Base-by-base conservation (phyloP, 768 basidiomycete genomes). In the Tricholoma hemisulphureum region DNA sequence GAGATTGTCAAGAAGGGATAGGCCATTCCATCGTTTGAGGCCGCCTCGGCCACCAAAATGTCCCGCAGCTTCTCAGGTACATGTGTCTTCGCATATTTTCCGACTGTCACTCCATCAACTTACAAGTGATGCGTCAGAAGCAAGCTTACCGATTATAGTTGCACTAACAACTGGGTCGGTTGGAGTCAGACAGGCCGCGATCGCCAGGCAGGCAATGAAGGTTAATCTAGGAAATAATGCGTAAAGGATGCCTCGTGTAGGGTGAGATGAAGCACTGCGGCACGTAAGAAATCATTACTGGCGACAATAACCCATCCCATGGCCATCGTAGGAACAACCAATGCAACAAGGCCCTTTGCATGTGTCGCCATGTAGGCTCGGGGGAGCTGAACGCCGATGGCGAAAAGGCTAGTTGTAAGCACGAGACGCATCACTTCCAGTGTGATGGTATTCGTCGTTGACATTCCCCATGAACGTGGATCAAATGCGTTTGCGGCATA, bases 161-260 rank as follows among this genome's bases (percentile, higher is more conserved):
- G 93, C 91, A 55, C 90, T 93, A 51, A 96, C 87, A 63, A 96
- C 91, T 1, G 96, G 96, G 74, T 99, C 96, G 10, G 96, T 99
- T 1, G 93, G 93, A 0, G 94, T 95, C 23, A 95, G 78, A 61
- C 91, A 94, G 2, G 95, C 93, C 6, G 94, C 89, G 53, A 97
- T 86, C 46, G 87, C 92, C 4, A 98, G 81, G 31, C 88, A 84
- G 0, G 92, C 90, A 11, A 93, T 75, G 69, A 83, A 89, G 59
- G 78, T 77, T 56, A 97, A 72, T 2, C 72, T 73, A 0, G 91
- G 91, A 65, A 99, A 89, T 14, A 97, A 72, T 2, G 70, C 80
- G 62, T 80, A 83, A 31, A 96, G 79, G 46, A 96, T 67, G 2
- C 72, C 91, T 89, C 57, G 18, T 45, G 24, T n/a, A 51, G 18